Conservation (phyloP, 257 asterid species). For the Solanum etuberosum region DNA sequence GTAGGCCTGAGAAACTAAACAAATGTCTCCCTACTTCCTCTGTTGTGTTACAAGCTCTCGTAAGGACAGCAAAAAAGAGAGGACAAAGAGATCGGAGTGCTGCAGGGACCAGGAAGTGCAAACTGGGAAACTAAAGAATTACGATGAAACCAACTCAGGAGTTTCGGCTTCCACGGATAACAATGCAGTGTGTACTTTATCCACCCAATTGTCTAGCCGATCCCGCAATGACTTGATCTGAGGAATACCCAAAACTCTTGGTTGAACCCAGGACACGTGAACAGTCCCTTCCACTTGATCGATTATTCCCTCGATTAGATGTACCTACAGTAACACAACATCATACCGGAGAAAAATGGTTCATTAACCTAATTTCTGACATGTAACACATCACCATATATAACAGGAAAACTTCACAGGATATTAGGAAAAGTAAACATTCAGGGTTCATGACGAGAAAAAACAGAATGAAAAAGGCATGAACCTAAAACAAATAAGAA, state of each 20-base stretch:
- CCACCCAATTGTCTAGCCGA: constrained; percentile 79
- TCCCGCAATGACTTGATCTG: constrained; percentile 83
- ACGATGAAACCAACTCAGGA: constrained; percentile 86
- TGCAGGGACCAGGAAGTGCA: constrained; percentile 8
- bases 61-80: background rate
- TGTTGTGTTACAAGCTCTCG: background rate
- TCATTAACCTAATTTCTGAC: background rate
- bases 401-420: background rate
- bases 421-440: background rate
- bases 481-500: background rate
- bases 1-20: background rate
- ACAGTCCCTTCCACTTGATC: constrained; percentile 91
- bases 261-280: constrained; percentile 93
- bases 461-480: background rate
- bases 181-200: constrained; percentile 79
- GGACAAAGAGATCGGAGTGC: background rate
- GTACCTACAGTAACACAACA: constrained; percentile 44
- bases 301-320: constrained; percentile 84
- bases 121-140: constrained; percentile 8
- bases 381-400: background rate
- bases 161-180: constrained; percentile 92
- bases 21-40: background rate
- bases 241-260: constrained; percentile 79
- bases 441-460: background rate
- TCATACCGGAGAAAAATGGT: background rate